These are phyloP conservation scores for rapeseed (Brassica napus) DNA, from an alignment of 345 rosid species.

Conservation along the genomic window DNA sequence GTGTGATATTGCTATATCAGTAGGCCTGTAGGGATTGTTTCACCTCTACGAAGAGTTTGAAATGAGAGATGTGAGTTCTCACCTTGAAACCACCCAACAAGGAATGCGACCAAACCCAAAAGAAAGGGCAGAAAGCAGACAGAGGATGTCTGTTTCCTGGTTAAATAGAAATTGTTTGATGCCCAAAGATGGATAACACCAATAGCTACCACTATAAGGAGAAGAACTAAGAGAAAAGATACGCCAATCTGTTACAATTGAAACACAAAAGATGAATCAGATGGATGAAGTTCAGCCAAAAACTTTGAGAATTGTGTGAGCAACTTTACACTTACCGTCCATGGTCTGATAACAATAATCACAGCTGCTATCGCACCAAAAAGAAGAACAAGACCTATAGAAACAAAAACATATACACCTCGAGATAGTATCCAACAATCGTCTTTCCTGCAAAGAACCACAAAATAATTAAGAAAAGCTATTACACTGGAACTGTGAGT, in stretches of 20 bases:
- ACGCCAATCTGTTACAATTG: constrained; percentile 74
- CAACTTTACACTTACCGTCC: constrained; percentile 70
- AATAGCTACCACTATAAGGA: constrained; percentile 85
- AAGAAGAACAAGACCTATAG: constrained; percentile 87
- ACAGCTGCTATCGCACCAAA: constrained; percentile 94
- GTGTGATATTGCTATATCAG: constrained; percentile 17
- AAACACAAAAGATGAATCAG: constrained; percentile 41
- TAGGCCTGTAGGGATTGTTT: background rate
- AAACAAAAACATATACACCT: constrained; percentile 78
- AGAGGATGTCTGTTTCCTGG: constrained; percentile 78
- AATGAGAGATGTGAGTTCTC: constrained; percentile 27
- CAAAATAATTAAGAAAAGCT: constrained; percentile 14
- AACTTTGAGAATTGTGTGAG: constrained; percentile 18
- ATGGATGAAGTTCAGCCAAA: constrained; percentile 20
- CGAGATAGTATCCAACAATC: constrained; percentile 94
- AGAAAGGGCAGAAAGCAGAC: constrained; percentile 92
- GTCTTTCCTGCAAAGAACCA: constrained; percentile 78
- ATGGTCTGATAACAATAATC: constrained; percentile 72
- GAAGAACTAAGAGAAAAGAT: constrained; percentile 85
- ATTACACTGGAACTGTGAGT: constrained; percentile 14
- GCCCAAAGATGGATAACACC: constrained; percentile 98
- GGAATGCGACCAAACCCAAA: constrained; percentile 97
- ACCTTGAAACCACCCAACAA: constrained; percentile 92
- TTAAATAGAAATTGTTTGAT: constrained; percentile 96
- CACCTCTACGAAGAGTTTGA: constrained; percentile 18